Conservation (phyloP, 2,329 filamentous ascomycete genomes). For the Aspergillus luchuensis region DNA sequence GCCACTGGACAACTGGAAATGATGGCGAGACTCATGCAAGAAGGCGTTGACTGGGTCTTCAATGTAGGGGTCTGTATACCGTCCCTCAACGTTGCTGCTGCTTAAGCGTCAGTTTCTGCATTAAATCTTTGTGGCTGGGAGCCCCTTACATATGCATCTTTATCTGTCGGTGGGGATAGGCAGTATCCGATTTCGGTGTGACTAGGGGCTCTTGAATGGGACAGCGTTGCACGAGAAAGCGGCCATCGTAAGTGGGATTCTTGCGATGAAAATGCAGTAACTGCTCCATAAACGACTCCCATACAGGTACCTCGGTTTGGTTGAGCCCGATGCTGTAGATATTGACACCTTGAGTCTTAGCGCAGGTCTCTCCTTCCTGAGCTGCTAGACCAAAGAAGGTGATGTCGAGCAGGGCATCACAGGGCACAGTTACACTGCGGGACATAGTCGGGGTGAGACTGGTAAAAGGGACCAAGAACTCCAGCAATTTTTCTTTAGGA, state of each 20-base stretch:
- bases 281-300: neutral
- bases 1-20: neutral
- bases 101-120: neutral
- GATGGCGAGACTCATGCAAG: neutral
- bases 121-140: neutral
- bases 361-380: neutral
- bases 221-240: neutral
- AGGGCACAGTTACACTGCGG: neutral
- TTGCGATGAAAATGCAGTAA: neutral
- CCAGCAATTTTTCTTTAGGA: neutral
- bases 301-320: neutral
- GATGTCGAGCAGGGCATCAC: neutral
- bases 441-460: neutral
- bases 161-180: neutral
- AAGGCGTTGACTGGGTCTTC: neutral
- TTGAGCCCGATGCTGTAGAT: neutral
- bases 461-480: neutral
- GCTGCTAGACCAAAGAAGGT: neutral
- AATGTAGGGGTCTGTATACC: neutral
- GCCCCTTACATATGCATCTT: neutral
- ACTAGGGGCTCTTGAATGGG: neutral
- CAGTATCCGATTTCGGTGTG: neutral
- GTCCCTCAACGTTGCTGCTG: neutral
- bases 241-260: neutral
- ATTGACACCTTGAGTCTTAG: neutral